Base-by-base conservation (phyloP, 2,329 filamentous ascomycete species). In the Furcasterigmium sp. region DNA sequence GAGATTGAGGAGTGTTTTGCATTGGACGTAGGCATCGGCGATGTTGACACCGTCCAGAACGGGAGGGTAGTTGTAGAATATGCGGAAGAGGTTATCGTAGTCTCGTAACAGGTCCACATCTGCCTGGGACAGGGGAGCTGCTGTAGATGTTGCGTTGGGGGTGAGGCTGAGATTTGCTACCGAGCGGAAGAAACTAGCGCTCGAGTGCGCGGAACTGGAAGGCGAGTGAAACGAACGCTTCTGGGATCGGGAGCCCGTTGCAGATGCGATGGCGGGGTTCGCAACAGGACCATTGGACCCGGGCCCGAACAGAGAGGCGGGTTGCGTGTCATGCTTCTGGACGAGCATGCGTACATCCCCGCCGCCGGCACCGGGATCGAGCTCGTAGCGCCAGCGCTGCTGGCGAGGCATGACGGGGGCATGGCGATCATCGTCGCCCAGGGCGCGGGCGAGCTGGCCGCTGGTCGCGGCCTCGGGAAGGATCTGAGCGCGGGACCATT, bases 51-150 rank as follows among this genome's bases (percentile, higher is more conserved):
- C 78, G 64, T 95, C 91, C 25, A 97, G 76, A 0, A 81, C 59
- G 0, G 91, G 91, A 0, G 89, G 72, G 61, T 94, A 87, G 63
- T 96, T 95, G 73, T 97, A 97, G 71, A 96, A 95, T 49, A 93
- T 85, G 55, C 91, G 87, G 62, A 97, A 94, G 18, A 97, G 76
- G 61, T 96, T 96, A 61, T 95, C 90, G 64, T 97, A 96, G 67
- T 96, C 88, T 53, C 88, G 87, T 37, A 96, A 75, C 18, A 90
- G 76, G 51, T 94, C 87, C 55, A 87, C 72, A 42, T 88, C 80
- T 37, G 79, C 74, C 45, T 78, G 75, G 13, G 74, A 77, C 23
- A 26, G 11, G 14, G 77, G 64, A 3, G 62, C 59, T 5, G 57
- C 39, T n/a, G 46, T 47, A 41, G 46, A 45, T 45, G 46, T 57